phyloP scores from a whole-genome alignment of 1,139 yeast genomes.

The Sugiyamaella castrensis region DNA sequence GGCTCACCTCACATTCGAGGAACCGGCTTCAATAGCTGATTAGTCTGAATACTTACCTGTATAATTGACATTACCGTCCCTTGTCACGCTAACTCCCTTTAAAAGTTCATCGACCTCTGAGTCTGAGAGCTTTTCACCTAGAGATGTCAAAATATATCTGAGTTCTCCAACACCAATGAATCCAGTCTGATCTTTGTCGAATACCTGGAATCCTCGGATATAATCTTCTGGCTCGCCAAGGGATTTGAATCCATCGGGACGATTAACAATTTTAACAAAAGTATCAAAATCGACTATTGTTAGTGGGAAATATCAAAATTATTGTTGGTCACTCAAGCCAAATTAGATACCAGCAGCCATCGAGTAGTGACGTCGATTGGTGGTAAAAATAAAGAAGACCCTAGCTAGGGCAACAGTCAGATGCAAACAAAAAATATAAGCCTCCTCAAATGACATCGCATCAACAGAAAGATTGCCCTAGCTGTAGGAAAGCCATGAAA shows the following conservation, averaged over 20 bases:
- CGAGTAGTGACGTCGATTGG: no score
- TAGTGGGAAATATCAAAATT: background rate
- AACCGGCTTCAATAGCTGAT: no score
- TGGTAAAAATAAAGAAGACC: no score
- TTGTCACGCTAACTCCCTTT: constrained; percentile 90
- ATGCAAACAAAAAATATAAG: no score
- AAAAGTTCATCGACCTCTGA: constrained; percentile 92
- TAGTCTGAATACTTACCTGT: constrained; percentile 42
- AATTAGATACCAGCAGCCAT: no score
- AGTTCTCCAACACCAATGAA: constrained; percentile 96
- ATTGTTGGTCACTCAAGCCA: no score
- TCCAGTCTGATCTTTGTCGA: constrained; percentile 94
- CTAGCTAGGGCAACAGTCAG: no score
- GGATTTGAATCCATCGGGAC: constrained; percentile 88
- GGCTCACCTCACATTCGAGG: background rate
- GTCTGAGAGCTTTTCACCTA: constrained; percentile 88
- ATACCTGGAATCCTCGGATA: constrained; percentile 95
- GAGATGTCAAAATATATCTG: constrained; percentile 86
- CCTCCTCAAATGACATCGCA: no score
- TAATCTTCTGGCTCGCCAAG: constrained; percentile 96
- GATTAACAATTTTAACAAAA: constrained; percentile 70
- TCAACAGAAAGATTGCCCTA: no score
- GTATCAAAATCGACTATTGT: constrained; percentile 61
- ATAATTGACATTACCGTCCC: constrained; percentile 94
- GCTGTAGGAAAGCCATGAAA: no score